Evolutionary conservation across 768 basidiomycete species (phyloP).

Genomic region (Boletus subcaerulescens): DNA sequence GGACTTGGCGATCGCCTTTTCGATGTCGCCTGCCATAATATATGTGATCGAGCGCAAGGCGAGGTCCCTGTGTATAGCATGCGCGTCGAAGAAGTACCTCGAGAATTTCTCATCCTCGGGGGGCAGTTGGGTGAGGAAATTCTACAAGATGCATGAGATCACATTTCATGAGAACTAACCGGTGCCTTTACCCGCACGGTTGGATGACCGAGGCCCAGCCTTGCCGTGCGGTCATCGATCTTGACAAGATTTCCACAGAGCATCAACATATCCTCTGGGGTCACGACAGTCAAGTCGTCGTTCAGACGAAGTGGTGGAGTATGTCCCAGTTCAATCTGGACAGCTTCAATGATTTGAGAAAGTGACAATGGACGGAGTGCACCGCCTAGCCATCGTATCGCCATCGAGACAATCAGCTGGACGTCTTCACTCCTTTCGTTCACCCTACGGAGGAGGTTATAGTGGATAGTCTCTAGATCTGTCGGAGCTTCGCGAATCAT

Average conservation of each 20-base stretch:
- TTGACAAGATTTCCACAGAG: conserved; percentile 27
- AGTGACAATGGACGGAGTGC: conserved; percentile 27
- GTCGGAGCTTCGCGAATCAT: conserved; percentile 17
- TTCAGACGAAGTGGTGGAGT: conserved; percentile 21
- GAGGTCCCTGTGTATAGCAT: conserved; percentile 25
- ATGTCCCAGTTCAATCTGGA: conserved; percentile 27
- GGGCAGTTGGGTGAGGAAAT: conserved; percentile 22
- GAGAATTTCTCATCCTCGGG: conserved; percentile 9
- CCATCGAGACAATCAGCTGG: conserved; percentile 24
- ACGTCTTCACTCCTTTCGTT: conserved; percentile 24
- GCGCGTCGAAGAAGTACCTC: conserved; percentile 22
- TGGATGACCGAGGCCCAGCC: conserved; percentile 21
- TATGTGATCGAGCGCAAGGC: conserved; percentile 30
- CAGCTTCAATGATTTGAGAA: conserved; percentile 27
- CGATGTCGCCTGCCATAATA: conserved; percentile 24
- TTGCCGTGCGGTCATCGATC: conserved; percentile 21
- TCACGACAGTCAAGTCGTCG: conserved; percentile 26
- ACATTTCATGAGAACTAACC: not conserved
- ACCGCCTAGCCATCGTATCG: conserved; percentile 23
- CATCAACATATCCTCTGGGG: conserved; percentile 23
- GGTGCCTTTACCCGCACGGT: conserved; percentile 21
- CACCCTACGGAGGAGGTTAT: conserved; percentile 19
- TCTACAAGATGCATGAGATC: conserved; percentile 12
- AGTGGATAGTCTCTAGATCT: conserved; percentile 22
- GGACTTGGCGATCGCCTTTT: conserved; percentile 22